Conservation (phyloP, 2,329 filamentous ascomycete genomes). For the Emmonsiellopsis sp. region DNA sequence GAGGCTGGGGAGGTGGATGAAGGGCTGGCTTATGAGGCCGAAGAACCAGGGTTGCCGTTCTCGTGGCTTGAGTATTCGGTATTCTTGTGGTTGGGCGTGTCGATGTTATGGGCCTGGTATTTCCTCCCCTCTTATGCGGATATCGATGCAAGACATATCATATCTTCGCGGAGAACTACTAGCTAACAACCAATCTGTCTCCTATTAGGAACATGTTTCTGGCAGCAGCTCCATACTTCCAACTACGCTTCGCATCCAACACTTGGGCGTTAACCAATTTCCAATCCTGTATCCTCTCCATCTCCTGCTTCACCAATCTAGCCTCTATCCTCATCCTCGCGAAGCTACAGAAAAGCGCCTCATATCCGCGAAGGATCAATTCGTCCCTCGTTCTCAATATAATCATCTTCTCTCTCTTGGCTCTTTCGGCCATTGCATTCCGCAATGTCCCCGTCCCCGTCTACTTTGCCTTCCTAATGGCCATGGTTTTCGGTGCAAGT, state of each 20-base stretch:
- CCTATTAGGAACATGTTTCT: constrained; percentile 87
- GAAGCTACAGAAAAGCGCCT: constrained; percentile 70
- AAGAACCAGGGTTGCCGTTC: constrained; percentile 39
- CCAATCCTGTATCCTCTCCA: constrained; percentile 79
- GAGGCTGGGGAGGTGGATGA: constrained; percentile 23
- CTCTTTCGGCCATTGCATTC: constrained; percentile 66
- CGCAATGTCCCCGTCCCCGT: constrained; percentile 50
- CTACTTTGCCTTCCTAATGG: constrained; percentile 75
- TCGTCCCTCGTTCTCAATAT: constrained; percentile 68
- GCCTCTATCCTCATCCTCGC: constrained; percentile 65
- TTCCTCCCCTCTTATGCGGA: constrained; percentile 17
- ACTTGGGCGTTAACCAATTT: constrained; percentile 70
- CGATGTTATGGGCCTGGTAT: constrained; percentile 97
- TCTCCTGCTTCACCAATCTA: constrained; percentile 78
- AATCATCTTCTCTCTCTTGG: constrained; percentile 66
- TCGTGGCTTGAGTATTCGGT: constrained; percentile 80
- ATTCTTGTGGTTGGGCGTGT: constrained; percentile 76
- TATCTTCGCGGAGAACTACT: neutral
- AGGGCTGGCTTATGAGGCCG: constrained; percentile 10
- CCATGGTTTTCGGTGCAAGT: constrained; percentile 72
- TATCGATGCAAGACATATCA: too few species aligned
- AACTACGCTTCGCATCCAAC: constrained; percentile 64
- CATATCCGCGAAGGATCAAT: constrained; percentile 81
- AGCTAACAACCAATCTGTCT: neutral
- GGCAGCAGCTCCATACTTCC: constrained; percentile 88